Evolutionary conservation across 2,329 filamentous ascomycete genomes (phyloP), one percentile per base, ranked within the genome.

Genomic region (Cordyceps cicadae): DNA sequence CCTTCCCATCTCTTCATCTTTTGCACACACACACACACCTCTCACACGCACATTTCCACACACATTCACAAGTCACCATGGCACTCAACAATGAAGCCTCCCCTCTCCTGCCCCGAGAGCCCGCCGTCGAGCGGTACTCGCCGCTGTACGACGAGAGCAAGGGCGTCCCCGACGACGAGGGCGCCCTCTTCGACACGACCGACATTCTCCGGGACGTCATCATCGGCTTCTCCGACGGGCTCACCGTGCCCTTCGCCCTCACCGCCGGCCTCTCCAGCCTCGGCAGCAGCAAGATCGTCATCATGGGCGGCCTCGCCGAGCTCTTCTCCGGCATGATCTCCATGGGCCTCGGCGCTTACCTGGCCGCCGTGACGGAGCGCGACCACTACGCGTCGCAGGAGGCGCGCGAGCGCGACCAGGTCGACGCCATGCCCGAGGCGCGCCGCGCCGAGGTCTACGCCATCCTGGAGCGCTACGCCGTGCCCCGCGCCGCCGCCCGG

Each of bases 201-300:
- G 74, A 76, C 60, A 68, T 84, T 57, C 72, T 87, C 17, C 79
- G 81, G 51, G 86, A 90, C 71, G 79, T 86, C 64, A 90, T 89
- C 62, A 87, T 92, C 66, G 89, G 89, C 58, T 85, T 92, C 66
- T 87, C 88, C 0, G 89, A 92, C 68, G 89, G 89, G 17, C 79
- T 92, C 66, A 92, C 89, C 0, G 89, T 92, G 0, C 89, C 89
- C 0, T 92, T 92, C 66, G 89, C 89, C 17, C 77, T 92, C 43
- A 91, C 87, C 0, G 89, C 89, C 0, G 89, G 89, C 15, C 78
- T 92, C 1, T 86, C 84, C 2, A 81, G 80, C 55, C 76, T 88
- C 51, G 85, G 85, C n/a, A 79, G 83, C 69, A 85, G 84, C 37
- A 81, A 79, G 54, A 81, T 87, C 4, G 86, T 88, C 64, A 83